phyloP scores from a whole-genome alignment of 768 basidiomycete species.

The Naganishia onofrii region DNA sequence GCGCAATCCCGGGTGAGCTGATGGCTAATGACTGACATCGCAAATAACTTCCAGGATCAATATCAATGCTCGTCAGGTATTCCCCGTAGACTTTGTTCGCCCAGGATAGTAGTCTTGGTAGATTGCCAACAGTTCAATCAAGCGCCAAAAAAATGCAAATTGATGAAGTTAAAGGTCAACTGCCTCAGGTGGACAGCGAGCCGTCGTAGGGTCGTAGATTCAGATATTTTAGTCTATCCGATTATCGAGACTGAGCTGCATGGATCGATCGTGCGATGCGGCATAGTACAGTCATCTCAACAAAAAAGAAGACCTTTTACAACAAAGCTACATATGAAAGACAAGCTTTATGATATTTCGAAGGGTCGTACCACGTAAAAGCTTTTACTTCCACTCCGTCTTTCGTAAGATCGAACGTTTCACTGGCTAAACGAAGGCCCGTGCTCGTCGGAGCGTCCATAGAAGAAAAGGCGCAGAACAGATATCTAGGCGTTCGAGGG shows the following conservation, averaged over 20 bases:
- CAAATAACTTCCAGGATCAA: slow-evolving; percentile 66
- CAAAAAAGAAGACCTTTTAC: background rate
- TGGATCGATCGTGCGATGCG: no score
- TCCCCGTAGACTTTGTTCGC: slow-evolving; percentile 33
- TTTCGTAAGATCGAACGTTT: background rate
- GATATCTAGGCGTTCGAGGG: background rate
- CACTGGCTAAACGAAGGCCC: background rate
- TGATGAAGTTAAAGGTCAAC: no score
- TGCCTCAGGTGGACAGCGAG: no score
- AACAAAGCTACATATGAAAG: slow-evolving; percentile 3
- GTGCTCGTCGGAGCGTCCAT: background rate
- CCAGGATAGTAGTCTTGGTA: background rate
- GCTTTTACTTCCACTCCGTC: background rate
- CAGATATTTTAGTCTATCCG: no score
- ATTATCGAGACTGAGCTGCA: no score
- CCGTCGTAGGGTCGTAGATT: no score
- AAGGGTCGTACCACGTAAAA: background rate
- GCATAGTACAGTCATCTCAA: no score
- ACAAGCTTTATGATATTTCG: background rate
- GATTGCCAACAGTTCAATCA: no score
- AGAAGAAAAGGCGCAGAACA: background rate
- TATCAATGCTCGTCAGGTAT: slow-evolving; percentile 77
- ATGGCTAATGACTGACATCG: slow-evolving; percentile 54
- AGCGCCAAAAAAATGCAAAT: no score
- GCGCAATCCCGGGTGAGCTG: slow-evolving; percentile 55